Percentiles rank a stretch among this genome's conserved stretches.
Evolutionary conservation across 495 filamentous ascomycete species (phyloP).

Genomic region (Penicillium manginii): DNA sequence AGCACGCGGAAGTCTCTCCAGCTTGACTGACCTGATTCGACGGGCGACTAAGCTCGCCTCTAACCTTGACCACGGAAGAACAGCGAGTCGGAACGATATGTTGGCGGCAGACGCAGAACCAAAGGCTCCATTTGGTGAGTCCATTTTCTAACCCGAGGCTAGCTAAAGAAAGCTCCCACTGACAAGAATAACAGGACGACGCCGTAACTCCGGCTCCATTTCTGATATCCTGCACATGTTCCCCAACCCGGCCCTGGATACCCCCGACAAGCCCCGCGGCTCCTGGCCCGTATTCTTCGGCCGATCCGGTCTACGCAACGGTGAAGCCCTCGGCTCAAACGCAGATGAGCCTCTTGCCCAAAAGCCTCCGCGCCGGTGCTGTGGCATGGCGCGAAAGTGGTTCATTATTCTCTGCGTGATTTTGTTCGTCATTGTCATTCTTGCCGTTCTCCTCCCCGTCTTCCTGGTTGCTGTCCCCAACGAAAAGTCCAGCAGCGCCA

Average conservation of each 20-base stretch:
- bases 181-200: conserved; percentile 21
- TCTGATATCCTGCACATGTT: conserved; percentile 93
- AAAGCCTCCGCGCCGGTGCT: conserved; percentile 52
- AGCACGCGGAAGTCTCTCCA: conserved; percentile 83
- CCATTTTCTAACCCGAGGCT: not conserved
- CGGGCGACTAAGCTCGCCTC: conserved; percentile 86
- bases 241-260: conserved; percentile 73
- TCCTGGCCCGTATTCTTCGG: conserved; percentile 49
- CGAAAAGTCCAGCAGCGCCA: conserved; percentile 43
- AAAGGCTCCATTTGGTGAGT: conserved; percentile 35
- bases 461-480: conserved; percentile 75
- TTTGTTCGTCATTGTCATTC: conserved; percentile 75
- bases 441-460: conserved; percentile 85
- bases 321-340: conserved; percentile 32
- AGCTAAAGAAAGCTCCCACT: not conserved
- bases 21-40: conserved; percentile 85
- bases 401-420: conserved; percentile 73
- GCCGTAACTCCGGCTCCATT: conserved; percentile 64
- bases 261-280: conserved; percentile 44
- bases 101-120: conserved; percentile 34
- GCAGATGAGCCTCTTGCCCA: conserved; percentile 27
- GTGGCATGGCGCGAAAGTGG: conserved; percentile 81
- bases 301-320: conserved; percentile 40
- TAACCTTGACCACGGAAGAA: conserved; percentile 84
- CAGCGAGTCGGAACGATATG: conserved; percentile 68